Conservation (phyloP, 306 rosid genomes). For the Cicer chorassanicum region DNA sequence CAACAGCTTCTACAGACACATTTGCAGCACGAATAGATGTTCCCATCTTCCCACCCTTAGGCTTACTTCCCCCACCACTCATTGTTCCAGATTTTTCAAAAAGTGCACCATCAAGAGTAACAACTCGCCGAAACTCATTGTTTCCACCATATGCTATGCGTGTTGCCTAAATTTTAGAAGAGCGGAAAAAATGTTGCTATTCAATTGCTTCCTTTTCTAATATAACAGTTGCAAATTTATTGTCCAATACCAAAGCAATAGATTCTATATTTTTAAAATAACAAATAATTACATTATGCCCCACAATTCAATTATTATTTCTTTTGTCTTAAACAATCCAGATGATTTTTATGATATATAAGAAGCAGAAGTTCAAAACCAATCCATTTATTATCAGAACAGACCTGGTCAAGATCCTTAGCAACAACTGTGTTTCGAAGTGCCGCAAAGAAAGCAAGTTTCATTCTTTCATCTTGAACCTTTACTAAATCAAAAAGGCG, state of each 20-base stretch:
- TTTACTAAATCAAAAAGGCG: constrained; percentile 86
- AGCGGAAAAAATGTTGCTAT: constrained; percentile 21
- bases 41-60: constrained; percentile 96
- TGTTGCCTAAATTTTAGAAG: constrained; percentile 66
- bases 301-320: not conserved
- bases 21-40: constrained; percentile 81
- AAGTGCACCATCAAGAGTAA: constrained; percentile 92
- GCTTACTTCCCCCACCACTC: constrained; percentile 94
- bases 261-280: constrained; percentile 8
- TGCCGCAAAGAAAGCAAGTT: constrained; percentile 87
- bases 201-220: constrained; percentile 28
- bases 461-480: constrained; percentile 84
- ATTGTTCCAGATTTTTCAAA: constrained; percentile 92
- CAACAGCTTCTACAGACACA: constrained; percentile 81
- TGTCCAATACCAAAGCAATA: not conserved
- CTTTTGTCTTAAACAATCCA: not conserved
- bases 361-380: constrained; percentile 7
- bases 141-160: constrained; percentile 76
- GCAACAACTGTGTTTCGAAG: constrained; percentile 84
- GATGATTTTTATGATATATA: constrained; percentile 14
- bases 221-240: constrained; percentile 19
- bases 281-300: constrained; percentile 1
- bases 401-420: constrained; percentile 89
- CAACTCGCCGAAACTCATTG: constrained; percentile 80
- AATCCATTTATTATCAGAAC: constrained; percentile 14